Conservation (phyloP, 1,139 yeast genomes). For the Casaregolazyma suthepensis region DNA sequence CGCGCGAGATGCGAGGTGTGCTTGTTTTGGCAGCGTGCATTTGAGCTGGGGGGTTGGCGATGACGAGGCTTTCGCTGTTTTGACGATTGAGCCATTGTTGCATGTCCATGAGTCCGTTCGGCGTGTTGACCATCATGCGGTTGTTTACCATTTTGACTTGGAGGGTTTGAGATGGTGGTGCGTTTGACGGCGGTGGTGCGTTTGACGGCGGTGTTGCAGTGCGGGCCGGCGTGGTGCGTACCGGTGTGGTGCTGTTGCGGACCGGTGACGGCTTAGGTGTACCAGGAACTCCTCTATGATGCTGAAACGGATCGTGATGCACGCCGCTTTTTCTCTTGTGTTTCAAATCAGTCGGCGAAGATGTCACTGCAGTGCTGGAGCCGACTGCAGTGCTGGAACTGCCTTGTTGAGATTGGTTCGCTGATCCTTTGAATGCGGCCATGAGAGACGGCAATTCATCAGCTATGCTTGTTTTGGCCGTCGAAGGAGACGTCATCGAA, state of each 20-base stretch:
- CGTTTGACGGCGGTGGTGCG: too few species aligned
- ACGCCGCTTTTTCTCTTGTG: neutral
- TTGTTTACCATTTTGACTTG: conserved; percentile 28
- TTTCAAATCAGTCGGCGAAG: neutral
- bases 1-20: neutral
- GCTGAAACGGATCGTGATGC: neutral
- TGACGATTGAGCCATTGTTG: conserved; percentile 30
- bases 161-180: conserved; percentile 14
- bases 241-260: too few species aligned
- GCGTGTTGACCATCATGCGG: conserved; percentile 30
- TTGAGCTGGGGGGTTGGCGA: conserved; percentile 4
- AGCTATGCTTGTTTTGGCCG: conserved; percentile 20
- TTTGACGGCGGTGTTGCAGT: neutral
- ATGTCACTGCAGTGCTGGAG: neutral
- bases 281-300: neutral
- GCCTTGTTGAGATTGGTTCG: conserved; percentile 8
- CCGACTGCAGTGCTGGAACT: neutral
- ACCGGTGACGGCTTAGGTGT: neutral
- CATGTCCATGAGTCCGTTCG: conserved; percentile 27
- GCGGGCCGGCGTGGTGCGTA: conserved; percentile 5
- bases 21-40: neutral
- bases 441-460: conserved; percentile 27
- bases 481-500: conserved; percentile 9
- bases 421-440: conserved; percentile 28
- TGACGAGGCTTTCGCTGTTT: conserved; percentile 8